Conservation (phyloP, 225 moss, liverwort and hornwort genomes). For the Neckera pumila region DNA sequence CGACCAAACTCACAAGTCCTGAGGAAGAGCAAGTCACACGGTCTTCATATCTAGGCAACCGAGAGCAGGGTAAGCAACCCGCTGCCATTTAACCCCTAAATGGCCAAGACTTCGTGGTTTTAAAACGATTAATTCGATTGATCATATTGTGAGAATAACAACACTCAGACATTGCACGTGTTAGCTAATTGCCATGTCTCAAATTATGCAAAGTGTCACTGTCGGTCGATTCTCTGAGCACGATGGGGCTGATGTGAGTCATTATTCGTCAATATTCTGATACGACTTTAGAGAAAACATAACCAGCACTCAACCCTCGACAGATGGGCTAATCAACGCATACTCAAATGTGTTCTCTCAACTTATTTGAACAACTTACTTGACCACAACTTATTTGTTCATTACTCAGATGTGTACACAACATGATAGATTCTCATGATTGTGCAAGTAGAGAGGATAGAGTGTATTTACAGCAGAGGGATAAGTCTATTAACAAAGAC, state of each 20-base stretch:
- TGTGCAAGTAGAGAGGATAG: not conserved
- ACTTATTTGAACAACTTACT: not conserved
- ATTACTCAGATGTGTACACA: not conserved
- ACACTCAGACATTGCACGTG: not conserved
- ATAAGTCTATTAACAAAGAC: not conserved
- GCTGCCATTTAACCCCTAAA: not conserved
- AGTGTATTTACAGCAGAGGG: not conserved
- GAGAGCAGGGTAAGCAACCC: not conserved
- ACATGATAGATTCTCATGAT: not conserved
- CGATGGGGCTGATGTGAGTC: not conserved
- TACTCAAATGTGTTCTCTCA: not conserved
- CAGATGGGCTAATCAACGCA: not conserved
- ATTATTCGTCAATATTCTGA: not conserved
- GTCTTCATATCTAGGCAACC: not conserved
- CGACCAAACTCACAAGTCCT: not conserved
- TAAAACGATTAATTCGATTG: not conserved
- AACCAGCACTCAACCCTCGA: not conserved
- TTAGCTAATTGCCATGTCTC: not conserved
- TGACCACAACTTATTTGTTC: not conserved
- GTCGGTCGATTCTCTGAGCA: not conserved
- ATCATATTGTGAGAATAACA: not conserved
- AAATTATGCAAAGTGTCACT: not conserved
- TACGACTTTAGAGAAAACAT: not conserved
- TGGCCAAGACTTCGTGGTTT: not conserved
- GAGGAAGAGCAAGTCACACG: not conserved